A percentile compares a stretch with the other conserved stretches of the same genome.
phyloP scores from a whole-genome alignment of 805 yeast species.

The Candida corydali region DNA sequence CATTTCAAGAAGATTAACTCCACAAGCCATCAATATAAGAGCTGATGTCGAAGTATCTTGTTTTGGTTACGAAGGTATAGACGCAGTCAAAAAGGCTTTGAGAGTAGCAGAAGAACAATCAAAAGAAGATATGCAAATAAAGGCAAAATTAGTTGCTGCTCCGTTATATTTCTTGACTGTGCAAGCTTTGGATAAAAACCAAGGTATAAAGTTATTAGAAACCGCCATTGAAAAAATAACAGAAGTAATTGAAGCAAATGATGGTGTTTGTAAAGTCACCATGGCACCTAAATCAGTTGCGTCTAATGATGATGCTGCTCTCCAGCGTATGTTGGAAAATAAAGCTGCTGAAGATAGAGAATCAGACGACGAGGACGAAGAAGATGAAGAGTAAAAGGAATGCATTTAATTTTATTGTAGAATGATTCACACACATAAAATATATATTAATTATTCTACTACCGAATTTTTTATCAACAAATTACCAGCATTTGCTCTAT shows the following conservation, averaged over 20 bases:
- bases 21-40: slow-evolving; percentile 95
- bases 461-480: slow-evolving; percentile 18
- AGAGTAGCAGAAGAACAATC: slow-evolving; percentile 80
- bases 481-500: slow-evolving; percentile 35
- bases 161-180: slow-evolving; percentile 93
- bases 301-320: slow-evolving; percentile 96
- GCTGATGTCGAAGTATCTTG: slow-evolving; percentile 99
- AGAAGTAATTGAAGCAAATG: slow-evolving; percentile 63
- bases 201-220: slow-evolving; percentile 77
- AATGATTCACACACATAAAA: no score
- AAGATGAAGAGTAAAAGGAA: slow-evolving; percentile 13
- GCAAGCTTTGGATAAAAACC: slow-evolving; percentile 85
- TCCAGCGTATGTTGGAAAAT: slow-evolving; percentile 91
- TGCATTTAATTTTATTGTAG: not conserved
- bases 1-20: slow-evolving; percentile 91
- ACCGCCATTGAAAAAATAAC: slow-evolving; percentile 75
- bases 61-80: slow-evolving; percentile 95
- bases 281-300: slow-evolving; percentile 99
- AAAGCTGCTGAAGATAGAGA: slow-evolving; percentile 86
- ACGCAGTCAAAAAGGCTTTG: slow-evolving; percentile 89
- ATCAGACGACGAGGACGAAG: slow-evolving; percentile 79
- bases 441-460: slow-evolving; percentile 2
- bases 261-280: slow-evolving; percentile 86
- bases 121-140: slow-evolving; percentile 82
- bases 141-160: slow-evolving; percentile 94